phyloP scores from a whole-genome alignment of 2,329 filamentous ascomycete species.

The Cladophialophora carrionii region DNA sequence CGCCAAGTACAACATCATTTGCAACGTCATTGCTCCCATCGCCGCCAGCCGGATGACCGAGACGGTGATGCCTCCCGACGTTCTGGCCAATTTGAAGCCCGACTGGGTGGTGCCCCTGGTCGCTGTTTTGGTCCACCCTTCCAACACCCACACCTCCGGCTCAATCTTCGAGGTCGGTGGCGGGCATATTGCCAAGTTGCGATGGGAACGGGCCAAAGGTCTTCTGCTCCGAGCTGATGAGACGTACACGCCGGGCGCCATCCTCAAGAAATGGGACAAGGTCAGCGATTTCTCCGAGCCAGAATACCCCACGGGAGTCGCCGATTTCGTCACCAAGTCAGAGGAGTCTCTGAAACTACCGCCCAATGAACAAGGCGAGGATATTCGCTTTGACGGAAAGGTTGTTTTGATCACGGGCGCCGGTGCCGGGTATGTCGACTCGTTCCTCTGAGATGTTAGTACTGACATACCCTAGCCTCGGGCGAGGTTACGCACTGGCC shows the following conservation, averaged over 20 bases:
- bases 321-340: slow-evolving; percentile 84
- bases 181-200: slow-evolving; percentile 86
- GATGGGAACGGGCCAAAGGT: slow-evolving; percentile 92
- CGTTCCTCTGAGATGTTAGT: slow-evolving; percentile 21
- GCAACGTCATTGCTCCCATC: slow-evolving; percentile 93
- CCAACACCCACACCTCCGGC: slow-evolving; percentile 79
- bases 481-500: slow-evolving; percentile 84
- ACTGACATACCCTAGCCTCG: slow-evolving; percentile 63
- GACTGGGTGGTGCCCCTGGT: slow-evolving; percentile 96
- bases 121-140: slow-evolving; percentile 82
- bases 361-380: slow-evolving; percentile 71
- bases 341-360: slow-evolving; percentile 80
- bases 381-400: slow-evolving; percentile 78
- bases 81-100: slow-evolving; percentile 81
- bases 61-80: slow-evolving; percentile 92
- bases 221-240: slow-evolving; percentile 87
- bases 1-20: slow-evolving; percentile 94
- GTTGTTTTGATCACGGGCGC: slow-evolving; percentile 87
- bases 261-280: slow-evolving; percentile 87
- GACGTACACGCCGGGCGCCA: slow-evolving; percentile 81
- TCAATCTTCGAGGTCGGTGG: slow-evolving; percentile 92
- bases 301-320: slow-evolving; percentile 79
- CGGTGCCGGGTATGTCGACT: slow-evolving; percentile 67
- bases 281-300: slow-evolving; percentile 83
- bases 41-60: slow-evolving; percentile 94